Base-by-base conservation (phyloP, 169 alveolate species). In the Eimeria acervulina region DNA sequence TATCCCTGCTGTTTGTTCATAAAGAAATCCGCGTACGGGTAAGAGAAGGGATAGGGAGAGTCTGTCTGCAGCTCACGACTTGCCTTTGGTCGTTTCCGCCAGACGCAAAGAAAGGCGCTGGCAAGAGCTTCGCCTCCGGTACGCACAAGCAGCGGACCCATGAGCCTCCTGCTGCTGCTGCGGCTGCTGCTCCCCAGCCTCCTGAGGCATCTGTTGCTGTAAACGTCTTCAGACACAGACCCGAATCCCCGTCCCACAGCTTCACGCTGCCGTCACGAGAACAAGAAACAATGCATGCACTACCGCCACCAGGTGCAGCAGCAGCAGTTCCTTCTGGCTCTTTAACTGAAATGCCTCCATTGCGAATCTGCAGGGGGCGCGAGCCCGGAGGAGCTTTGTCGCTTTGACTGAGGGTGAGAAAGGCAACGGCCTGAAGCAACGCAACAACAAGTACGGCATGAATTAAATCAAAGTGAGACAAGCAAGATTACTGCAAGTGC, bases 51-150 rank as follows among this genome's bases (percentile, higher is more conserved):
- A 55, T 17, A 17, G 26, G n/a, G 5, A 13, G 15, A 13, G 26
- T 55, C 12, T 2, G n/a, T 61, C 7, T 8, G 19, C 36, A 4
- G 38, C 26, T 23, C 17, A 61, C 72, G 33, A n/a, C 68, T 66
- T 42, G 28, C 95, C 68, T 89, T 70, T 89, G 95, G 74, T 68
- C 95, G 74, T 89, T 89, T 28, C 95, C 95, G 55, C 95, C 83
- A 4, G 87, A 66, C 2, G 95, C 95, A 55, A 89, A 89, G 52
- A 89, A 51, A 15, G 83, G 83, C 28, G 95, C 95, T 17, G 95
- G 80, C 26, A 55, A 31, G 59, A 89, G 72, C 61, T 23, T 28
- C n/a, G 42, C 33, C 44, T 89, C 95, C 10, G 95, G 95, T 21
- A 68, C 95, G 38, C 74, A 44, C 31, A 89, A 47, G 59, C 70